Evolutionary conservation across 257 asterid species (phyloP).

Genomic region (Penstemon eatonii): DNA sequence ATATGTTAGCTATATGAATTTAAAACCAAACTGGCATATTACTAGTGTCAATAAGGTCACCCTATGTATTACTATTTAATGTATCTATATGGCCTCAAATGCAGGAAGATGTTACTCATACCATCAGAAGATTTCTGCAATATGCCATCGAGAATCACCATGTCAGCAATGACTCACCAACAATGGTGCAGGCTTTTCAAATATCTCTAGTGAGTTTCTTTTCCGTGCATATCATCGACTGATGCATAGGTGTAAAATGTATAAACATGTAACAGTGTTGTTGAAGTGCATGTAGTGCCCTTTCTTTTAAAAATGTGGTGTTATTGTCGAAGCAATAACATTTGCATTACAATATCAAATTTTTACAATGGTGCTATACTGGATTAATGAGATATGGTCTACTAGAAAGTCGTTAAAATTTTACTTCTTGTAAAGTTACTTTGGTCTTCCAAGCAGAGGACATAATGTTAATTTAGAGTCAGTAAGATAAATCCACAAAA

Average conservation of each 20-base stretch:
- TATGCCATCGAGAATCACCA: constrained; percentile 67
- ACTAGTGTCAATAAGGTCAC: constrained; percentile 12
- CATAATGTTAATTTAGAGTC: too few relatives aligned
- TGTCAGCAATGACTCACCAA: constrained; percentile 51
- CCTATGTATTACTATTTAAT: constrained; percentile 19
- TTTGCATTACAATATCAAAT: too few relatives aligned
- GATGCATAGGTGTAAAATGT: neutral
- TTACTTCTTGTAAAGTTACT: too few relatives aligned
- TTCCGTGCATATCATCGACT: constrained; percentile 3
- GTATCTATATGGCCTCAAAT: constrained; percentile 32
- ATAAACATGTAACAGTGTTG: neutral
- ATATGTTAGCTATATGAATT: neutral
- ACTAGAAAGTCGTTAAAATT: too few relatives aligned
- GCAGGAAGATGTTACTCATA: constrained; percentile 63
- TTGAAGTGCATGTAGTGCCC: constrained; percentile 7
- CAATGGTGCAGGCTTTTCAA: constrained; percentile 73
- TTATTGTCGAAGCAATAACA: too few relatives aligned
- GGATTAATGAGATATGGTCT: too few relatives aligned
- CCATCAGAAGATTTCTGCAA: constrained; percentile 50
- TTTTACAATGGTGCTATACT: too few relatives aligned
- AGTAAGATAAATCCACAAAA: too few relatives aligned
- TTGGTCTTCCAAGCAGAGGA: too few relatives aligned
- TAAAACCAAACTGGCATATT: neutral
- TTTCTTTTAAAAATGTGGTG: too few relatives aligned
- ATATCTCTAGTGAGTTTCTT: constrained; percentile 71